These are phyloP conservation scores for Cryptosporidium ubiquitum DNA, from an alignment of 169 alveolate genomes.

Conservation along the genomic window DNA sequence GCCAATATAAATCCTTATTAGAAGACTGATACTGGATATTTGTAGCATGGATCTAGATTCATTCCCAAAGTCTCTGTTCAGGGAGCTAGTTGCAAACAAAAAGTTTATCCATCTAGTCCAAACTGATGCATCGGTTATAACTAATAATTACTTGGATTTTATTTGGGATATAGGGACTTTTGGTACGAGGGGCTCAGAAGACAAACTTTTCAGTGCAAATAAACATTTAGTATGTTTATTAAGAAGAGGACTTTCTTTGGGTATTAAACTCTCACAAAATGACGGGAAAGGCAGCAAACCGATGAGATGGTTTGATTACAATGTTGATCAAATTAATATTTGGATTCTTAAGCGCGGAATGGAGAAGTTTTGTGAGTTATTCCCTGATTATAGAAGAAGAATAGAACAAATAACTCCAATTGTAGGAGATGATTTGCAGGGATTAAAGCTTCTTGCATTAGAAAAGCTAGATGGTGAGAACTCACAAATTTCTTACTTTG, in stretches of 20 bases:
- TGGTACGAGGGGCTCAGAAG: slow-evolving; percentile 41
- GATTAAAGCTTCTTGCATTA: slow-evolving; percentile 3
- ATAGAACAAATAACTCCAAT: neutral
- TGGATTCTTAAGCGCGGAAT: slow-evolving; percentile 58
- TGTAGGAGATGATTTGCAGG: neutral
- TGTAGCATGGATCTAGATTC: neutral
- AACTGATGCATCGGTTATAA: neutral
- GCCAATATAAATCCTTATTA: neutral
- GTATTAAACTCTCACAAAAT: slow-evolving; percentile 8
- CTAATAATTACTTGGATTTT: slow-evolving; percentile 5
- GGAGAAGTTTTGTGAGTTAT: slow-evolving; percentile 25
- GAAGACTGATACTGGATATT: neutral
- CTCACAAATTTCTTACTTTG: slow-evolving; percentile 58
- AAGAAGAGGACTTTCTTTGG: slow-evolving; percentile 65
- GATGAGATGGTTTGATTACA: slow-evolving; percentile 32
- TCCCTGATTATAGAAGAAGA: neutral
- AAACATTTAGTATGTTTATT: neutral
- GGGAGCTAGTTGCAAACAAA: slow-evolving; percentile 4
- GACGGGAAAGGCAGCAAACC: neutral
- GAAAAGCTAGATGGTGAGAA: slow-evolving; percentile 71
- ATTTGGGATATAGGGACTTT: slow-evolving; percentile 55
- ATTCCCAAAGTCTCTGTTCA: neutral
- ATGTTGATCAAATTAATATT: neutral
- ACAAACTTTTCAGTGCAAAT: neutral
- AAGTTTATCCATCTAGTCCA: slow-evolving; percentile 23